Base-by-base conservation (phyloP, 352 stramenopile genomes). In the Phytophthora multivora region DNA sequence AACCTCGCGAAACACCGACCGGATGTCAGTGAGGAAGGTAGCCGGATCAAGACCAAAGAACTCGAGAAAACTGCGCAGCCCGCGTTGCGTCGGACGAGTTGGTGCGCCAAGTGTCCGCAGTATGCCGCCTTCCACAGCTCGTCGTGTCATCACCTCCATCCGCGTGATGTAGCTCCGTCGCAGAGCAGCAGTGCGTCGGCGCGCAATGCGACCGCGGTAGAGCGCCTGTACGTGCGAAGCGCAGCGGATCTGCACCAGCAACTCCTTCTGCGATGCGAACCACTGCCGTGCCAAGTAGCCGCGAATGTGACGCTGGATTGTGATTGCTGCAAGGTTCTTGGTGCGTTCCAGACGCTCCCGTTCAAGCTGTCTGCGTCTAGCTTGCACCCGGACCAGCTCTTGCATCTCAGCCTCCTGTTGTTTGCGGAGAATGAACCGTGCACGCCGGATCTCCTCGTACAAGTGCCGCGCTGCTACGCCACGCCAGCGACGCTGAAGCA, bases 41-140 rank as follows among this genome's bases (percentile, higher is more conserved):
- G 79, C 72, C 2, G 83, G 83, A 39, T 95, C 86, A 13, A 95
- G 66, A 2, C 83, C 86, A 50, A 95, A 91, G 55, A 91, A 88
- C 5, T 69, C 50, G n/a, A 95, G 51, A 40, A 95, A 91, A 13
- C 61, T 65, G 6, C 86, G 81, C 8, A 95, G 57, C 13, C 77
- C 77, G 3, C 79, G 65, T 43, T 95, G 86, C 1, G 79, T 87
- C 26, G 81, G 60, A 18, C 86, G 73, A 10, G 71, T 88, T 26
- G 75, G 71, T 2, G 86, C 81, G 0, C 83, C 85, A 0, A 95
- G 36, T 2, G 77, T 69, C 3, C 86, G 75, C 43, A 95, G 45
- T 10, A 86, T 45, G 30, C 79, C 83, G 3, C 83, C 83, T 75
- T 93, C 86, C 0, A 91, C 59, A 7, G 77, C 75, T 18, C 86